Evolutionary conservation across 768 basidiomycete species (phyloP).

Genomic region (Rhodotorula kratochvilovae): DNA sequence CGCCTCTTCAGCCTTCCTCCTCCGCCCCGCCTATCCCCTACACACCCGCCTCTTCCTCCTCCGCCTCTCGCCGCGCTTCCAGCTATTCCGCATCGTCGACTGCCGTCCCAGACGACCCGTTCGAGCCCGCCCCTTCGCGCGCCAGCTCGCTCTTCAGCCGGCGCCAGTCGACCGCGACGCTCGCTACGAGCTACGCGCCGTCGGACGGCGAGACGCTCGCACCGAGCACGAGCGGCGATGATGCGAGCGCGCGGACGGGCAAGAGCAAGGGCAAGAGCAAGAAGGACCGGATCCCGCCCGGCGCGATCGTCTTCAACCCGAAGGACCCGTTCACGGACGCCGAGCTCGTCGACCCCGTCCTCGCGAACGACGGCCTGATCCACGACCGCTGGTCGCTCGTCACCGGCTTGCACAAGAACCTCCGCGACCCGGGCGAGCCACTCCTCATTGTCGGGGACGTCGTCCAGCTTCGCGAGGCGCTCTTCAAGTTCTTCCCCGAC

Average conservation of each 20-base stretch:
- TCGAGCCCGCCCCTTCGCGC: background rate
- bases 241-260: background rate
- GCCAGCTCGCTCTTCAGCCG: background rate
- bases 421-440: slow-evolving; percentile 10
- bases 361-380: slow-evolving; percentile 36
- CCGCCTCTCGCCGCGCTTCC: background rate
- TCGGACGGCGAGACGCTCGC: background rate
- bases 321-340: slow-evolving; percentile 17
- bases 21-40: background rate
- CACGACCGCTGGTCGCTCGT: slow-evolving; percentile 35
- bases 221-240: background rate
- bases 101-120: background rate
- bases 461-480: slow-evolving; percentile 34
- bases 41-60: background rate
- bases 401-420: background rate
- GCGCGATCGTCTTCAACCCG: slow-evolving; percentile 14
- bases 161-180: background rate
- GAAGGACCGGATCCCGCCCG: slow-evolving; percentile 7
- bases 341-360: slow-evolving; percentile 30
- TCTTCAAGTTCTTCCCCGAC: slow-evolving; percentile 24
- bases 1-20: background rate
- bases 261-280: slow-evolving; percentile 2
- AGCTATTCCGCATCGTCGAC: background rate
- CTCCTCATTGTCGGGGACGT: slow-evolving; percentile 35
- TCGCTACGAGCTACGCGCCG: background rate